These are phyloP conservation scores for Aspergillus heteromorphus DNA, from an alignment of 495 filamentous ascomycete species.

Conservation along the genomic window DNA sequence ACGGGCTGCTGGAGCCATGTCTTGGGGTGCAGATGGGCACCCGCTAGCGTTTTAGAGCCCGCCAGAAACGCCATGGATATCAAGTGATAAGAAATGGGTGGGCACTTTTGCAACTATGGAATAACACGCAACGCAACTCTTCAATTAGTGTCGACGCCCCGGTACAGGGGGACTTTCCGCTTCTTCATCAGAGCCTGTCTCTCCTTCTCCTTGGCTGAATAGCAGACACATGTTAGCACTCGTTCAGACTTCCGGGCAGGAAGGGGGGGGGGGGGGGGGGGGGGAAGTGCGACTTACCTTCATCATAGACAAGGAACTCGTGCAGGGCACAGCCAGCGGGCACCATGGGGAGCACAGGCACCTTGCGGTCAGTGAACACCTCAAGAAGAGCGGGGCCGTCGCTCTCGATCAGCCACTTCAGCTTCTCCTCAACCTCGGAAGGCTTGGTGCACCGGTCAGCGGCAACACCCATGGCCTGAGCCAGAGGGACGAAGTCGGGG, in stretches of 20 bases:
- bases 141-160: conserved; percentile 16
- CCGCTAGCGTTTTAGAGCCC: conserved; percentile 37
- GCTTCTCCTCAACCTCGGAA: conserved; percentile 65
- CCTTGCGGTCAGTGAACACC: conserved; percentile 70
- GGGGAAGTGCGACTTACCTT: conserved; percentile 47
- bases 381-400: conserved; percentile 72
- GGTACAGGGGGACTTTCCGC: conserved; percentile 46
- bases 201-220: conserved; percentile 66
- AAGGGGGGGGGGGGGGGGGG: no score
- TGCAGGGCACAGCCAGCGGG: conserved; percentile 80
- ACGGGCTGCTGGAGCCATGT: conserved; percentile 1
- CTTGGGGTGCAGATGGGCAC: conserved; percentile 9
- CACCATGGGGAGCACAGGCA: conserved; percentile 98
- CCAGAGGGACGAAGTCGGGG: conserved; percentile 80
- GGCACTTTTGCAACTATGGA: conserved; percentile 20
- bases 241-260: neutral
- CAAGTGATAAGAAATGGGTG: conserved; percentile 30
- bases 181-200: conserved; percentile 66
- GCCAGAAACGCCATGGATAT: conserved; percentile 48
- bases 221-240: conserved; percentile 21
- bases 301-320: conserved; percentile 90
- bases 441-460: conserved; percentile 59
- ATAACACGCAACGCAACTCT: conserved; percentile 10
- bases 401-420: conserved; percentile 83
- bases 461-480: conserved; percentile 77